Evolutionary conservation across 2,329 filamentous ascomycete genomes (phyloP), one percentile per base, ranked within the genome.

Genomic region (Mollisia scopiformis): DNA sequence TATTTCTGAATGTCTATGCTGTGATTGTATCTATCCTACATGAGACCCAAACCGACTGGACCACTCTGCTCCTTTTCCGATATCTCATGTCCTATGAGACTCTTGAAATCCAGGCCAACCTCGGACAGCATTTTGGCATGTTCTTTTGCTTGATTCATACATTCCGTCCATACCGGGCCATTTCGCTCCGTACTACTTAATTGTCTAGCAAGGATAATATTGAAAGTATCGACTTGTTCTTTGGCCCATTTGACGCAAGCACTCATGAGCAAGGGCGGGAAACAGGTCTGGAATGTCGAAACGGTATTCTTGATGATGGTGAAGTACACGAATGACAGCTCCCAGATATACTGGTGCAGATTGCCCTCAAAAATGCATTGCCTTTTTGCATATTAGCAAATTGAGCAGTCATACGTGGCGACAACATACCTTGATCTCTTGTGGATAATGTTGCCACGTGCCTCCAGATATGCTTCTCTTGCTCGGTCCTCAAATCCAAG

Each of bases 241-340:
- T 97, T 98, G n/a, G 93, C 93, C 95, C 95, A 99, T 73, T 94
- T 96, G 70, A 99, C 94, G 69, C 93, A 96, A 0, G 93, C 93
- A 71, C 92, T 96, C 84, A 95, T 96, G 80, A 95, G 92, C 14
- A 88, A 82, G 27, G 91, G 84, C 11, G 93, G 89, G 73, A 98
- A 98, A 74, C 92, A 96, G 56, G 82, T 80, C 72, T 96, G 92
- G 76, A 95, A 97, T 71, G 91, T 93, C 71, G 86, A 85, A 62
- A 98, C 90, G 0, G 95, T 98, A 76, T 98, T 97, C 69, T 92
- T 88, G 73, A 99, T 94, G 66, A 97, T 84, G 57, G 88, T 93
- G 77, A 99, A 99, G 76, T 97, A 97, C 59, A 97, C 93, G 76
- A 93, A 97, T 1, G 94, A 95, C 50, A 98, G 82, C 73, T 97